A percentile compares a stretch with the other conserved stretches of the same genome.
phyloP scores from a whole-genome alignment of 306 rosid species.

The Clitoria ternatea region DNA sequence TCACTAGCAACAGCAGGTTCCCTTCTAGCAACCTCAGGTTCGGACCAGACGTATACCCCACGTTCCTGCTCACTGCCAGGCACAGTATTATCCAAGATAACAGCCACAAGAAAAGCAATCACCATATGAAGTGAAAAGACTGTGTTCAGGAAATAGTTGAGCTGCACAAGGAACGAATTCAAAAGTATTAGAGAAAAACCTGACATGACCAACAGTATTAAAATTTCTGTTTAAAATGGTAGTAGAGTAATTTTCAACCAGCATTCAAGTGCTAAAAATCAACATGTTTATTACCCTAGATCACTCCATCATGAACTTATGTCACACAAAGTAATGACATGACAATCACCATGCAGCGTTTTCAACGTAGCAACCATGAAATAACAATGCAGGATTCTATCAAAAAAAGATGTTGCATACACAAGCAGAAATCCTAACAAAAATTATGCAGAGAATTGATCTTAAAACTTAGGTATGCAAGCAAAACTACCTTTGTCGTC shows the following conservation, averaged over 20 bases:
- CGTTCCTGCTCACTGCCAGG: constrained; percentile 95
- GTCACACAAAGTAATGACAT: background rate
- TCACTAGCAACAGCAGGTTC: constrained; percentile 80
- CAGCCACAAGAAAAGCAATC: constrained; percentile 79
- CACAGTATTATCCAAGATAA: constrained; percentile 85
- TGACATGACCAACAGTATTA: background rate
- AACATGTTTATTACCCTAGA: background rate
- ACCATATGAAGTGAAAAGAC: constrained; percentile 81
- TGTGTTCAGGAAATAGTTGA: constrained; percentile 75
- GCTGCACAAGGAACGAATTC: constrained; percentile 40
- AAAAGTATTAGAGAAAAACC: background rate
- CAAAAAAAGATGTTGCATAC: background rate
- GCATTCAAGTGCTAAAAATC: background rate
- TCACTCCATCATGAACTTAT: constrained; percentile 1
- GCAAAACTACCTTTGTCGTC: background rate
- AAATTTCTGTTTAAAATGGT: background rate
- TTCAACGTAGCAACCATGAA: constrained; percentile 3
- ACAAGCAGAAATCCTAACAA: background rate
- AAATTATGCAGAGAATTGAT: constrained; percentile 4
- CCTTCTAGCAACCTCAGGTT: constrained; percentile 70
- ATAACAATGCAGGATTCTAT: constrained; percentile 7
- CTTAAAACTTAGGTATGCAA: background rate
- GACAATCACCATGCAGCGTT: background rate
- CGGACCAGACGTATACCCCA: constrained; percentile 95
- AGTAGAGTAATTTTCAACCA: background rate